Evolutionary conservation across 768 basidiomycete genomes (phyloP).

Genomic region (Fomitopsis serialis): DNA sequence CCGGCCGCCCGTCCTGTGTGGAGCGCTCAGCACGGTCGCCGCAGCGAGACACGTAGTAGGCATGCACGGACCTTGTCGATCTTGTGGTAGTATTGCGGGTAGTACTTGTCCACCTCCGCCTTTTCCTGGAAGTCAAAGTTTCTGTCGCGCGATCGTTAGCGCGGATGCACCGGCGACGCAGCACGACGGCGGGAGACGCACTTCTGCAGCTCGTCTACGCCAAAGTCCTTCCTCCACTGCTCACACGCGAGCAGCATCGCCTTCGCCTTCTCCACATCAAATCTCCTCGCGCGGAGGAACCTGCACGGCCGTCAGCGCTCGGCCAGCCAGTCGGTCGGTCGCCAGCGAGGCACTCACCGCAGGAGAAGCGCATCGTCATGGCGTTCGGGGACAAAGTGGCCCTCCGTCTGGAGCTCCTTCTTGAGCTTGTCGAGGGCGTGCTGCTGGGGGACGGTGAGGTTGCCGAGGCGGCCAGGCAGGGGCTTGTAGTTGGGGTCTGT

Average conservation of each 20-base stretch:
- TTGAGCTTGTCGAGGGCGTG: conserved; percentile 66
- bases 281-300: conserved; percentile 91
- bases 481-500: conserved; percentile 65
- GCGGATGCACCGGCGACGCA: background rate
- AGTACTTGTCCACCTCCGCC: conserved; percentile 80
- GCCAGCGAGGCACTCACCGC: conserved; percentile 36
- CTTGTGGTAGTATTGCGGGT: conserved; percentile 96
- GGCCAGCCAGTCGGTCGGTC: background rate
- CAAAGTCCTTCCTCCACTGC: conserved; percentile 86
- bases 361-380: conserved; percentile 71
- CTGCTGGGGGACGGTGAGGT: conserved; percentile 59
- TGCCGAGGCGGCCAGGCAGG: conserved; percentile 72
- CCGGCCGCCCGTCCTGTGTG: conserved; percentile 81
- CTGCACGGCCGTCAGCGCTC: conserved; percentile 31
- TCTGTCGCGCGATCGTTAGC: conserved; percentile 32
- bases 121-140: conserved; percentile 87
- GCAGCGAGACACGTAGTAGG: background rate
- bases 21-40: background rate
- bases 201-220: conserved; percentile 70
- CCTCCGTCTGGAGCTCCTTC: conserved; percentile 56
- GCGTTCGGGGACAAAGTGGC: conserved; percentile 52
- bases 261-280: conserved; percentile 79
- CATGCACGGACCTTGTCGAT: conserved; percentile 73
- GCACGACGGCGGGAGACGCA: conserved; percentile 34
- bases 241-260: conserved; percentile 78